Evolutionary conservation across 192 early-diverging fungal species (phyloP), one percentile per base, ranked within the genome.

Genomic region (Entomortierella lignicola): DNA sequence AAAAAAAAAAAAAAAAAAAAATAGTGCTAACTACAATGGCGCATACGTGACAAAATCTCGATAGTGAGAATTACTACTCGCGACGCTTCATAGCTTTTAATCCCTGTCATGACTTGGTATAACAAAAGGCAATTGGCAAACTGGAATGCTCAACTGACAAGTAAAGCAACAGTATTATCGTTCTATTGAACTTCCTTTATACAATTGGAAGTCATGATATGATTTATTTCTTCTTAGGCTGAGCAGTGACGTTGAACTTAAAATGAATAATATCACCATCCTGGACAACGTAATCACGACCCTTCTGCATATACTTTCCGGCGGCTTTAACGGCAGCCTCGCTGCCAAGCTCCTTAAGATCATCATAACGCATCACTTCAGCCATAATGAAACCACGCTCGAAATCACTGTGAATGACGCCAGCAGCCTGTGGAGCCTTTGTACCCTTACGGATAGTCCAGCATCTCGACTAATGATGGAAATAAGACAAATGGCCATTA

Each of bases 221-320:
- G n/a, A 5, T 77, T 64, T 77, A 79, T 68, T 83, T 80, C 71
- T 85, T 85, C 81, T 85, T 85, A 62, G 75, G 71, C 60, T 81
- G 74, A 48, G 85, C 82, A 60, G 85, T 85, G 26, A 85, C 85
- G 63, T 85, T 85, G 80, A 85, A 85, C 82, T 85, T 85, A 88
- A 93, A 92, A 77, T 90, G 91, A 48, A 96, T 91, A 27, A 99
- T 92, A 74, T 98, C 97, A 48, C 97, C 98, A 79, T 97, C 96
- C 71, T 94, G 87, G 48, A 98, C 94, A 43, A 93, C 80, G 51
- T 98, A 95, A 0, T 98, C 95, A 66, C 96, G 94, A 55, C 98
- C 96, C 85, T 98, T 95, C 73, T 90, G 90, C 31, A 89, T 65
- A 82, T 95, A 96, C 86, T 95, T 96, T 47, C 97, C 97, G 12